Evolutionary conservation across 176 grass and related monocot genomes (phyloP).

Genomic region (Aegilops tauschii): DNA sequence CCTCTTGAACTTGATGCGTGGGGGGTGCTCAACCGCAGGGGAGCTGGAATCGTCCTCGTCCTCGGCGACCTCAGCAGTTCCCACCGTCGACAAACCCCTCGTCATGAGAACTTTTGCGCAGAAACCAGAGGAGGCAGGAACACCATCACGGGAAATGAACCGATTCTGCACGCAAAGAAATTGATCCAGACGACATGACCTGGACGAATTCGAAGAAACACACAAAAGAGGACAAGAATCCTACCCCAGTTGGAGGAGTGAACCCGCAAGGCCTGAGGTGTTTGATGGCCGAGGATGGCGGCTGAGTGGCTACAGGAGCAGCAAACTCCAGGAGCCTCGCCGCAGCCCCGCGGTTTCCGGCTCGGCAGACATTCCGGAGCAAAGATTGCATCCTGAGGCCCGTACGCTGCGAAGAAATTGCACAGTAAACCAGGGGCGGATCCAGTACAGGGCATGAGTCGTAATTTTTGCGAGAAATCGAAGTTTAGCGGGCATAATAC

Average conservation of each 20-base stretch:
- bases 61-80: slow-evolving; percentile 24
- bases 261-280: neutral
- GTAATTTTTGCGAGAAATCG: neutral
- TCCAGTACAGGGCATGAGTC: neutral
- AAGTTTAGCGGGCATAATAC: neutral
- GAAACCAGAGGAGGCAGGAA: neutral
- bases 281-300: neutral
- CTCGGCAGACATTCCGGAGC: neutral
- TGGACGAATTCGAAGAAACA: neutral
- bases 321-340: neutral
- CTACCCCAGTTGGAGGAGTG: neutral
- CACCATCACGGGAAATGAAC: neutral
- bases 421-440: neutral
- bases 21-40: slow-evolving; percentile 43
- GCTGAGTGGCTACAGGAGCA: neutral
- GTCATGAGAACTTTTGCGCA: neutral
- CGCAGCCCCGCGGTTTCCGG: neutral
- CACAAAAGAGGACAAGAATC: neutral
- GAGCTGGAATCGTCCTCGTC: slow-evolving; percentile 30
- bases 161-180: neutral
- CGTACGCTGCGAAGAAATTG: neutral
- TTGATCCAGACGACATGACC: neutral
- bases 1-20: slow-evolving; percentile 76
- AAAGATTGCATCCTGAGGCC: neutral
- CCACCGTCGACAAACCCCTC: slow-evolving; percentile 37